These are phyloP conservation scores for Xylaria arbuscula DNA, from an alignment of 2,329 filamentous ascomycete genomes.

Conservation along the genomic window DNA sequence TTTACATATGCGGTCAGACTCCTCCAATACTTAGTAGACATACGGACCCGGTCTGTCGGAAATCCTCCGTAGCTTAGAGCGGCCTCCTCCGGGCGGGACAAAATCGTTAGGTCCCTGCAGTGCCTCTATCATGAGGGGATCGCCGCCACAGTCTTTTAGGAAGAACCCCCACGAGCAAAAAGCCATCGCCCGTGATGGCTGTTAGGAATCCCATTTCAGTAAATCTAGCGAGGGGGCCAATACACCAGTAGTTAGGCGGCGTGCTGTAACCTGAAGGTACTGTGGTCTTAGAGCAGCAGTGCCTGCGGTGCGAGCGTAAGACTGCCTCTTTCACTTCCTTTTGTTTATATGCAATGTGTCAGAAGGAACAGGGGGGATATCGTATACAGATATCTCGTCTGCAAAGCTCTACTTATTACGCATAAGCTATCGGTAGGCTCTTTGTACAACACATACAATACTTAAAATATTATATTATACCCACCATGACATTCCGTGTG, in stretches of 20 bases:
- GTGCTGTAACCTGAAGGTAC: not conserved
- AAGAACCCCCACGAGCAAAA: conserved; percentile 41
- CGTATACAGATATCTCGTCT: too few species aligned
- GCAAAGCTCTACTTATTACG: too few species aligned
- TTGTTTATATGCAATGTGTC: too few species aligned
- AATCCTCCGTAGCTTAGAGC: conserved; percentile 17
- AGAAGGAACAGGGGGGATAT: too few species aligned
- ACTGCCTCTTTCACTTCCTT: not conserved
- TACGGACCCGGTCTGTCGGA: conserved; percentile 16
- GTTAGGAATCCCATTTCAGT: conserved; percentile 9
- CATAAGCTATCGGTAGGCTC: not conserved
- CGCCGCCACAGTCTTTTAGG: conserved; percentile 49
- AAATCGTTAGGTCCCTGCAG: conserved; percentile 48
- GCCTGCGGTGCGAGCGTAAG: not conserved
- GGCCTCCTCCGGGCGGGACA: conserved; percentile 31
- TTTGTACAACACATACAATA: not conserved
- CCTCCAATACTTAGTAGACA: conserved; percentile 6
- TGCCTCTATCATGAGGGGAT: conserved; percentile 48
- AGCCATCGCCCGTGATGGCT: not conserved
- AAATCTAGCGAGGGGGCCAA: not conserved
- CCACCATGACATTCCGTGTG: too few species aligned
- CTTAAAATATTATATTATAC: not conserved
- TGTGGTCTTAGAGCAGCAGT: not conserved
- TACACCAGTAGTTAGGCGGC: not conserved
- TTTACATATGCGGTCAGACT: conserved; percentile 11